Evolutionary conservation across 2,329 filamentous ascomycete species (phyloP).

Genomic region (Fusarium decemcellulare): DNA sequence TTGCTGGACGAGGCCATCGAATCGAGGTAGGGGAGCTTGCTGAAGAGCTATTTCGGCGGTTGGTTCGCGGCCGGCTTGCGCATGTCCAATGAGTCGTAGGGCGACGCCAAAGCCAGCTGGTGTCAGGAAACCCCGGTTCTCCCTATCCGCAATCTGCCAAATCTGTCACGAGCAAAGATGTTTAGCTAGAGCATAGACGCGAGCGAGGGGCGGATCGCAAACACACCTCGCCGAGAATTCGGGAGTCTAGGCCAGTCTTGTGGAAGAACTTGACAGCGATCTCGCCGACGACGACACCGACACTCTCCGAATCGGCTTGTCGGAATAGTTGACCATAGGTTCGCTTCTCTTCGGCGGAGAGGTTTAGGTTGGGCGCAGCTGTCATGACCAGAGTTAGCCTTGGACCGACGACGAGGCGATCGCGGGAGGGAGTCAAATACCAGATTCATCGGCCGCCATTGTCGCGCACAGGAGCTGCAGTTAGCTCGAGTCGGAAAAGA

Average conservation of each 20-base stretch:
- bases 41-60: constrained; percentile 86
- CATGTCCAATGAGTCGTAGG: constrained; percentile 93
- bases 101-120: constrained; percentile 95
- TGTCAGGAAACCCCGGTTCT: constrained; percentile 95
- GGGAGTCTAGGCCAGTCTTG: constrained; percentile 89
- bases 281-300: constrained; percentile 96
- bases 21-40: constrained; percentile 90
- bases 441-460: constrained; percentile 47
- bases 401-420: background rate
- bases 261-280: constrained; percentile 98
- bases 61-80: constrained; percentile 88
- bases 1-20: constrained; percentile 78
- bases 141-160: constrained; percentile 98
- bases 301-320: constrained; percentile 90
- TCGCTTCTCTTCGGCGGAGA: constrained; percentile 92
- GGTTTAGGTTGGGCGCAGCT: constrained; percentile 81
- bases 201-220: background rate
- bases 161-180: constrained; percentile 70
- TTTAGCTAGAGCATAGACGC: constrained; percentile 4
- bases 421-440: constrained; percentile 28
- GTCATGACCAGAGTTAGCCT: constrained; percentile 31
- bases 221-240: constrained; percentile 87
- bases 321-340: constrained; percentile 94
- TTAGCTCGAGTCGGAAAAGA: constrained; percentile 42
- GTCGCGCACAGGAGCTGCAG: constrained; percentile 48